These are phyloP conservation scores for Nepenthes alata DNA, from an alignment of 179 eudicot species.

Conservation along the genomic window DNA sequence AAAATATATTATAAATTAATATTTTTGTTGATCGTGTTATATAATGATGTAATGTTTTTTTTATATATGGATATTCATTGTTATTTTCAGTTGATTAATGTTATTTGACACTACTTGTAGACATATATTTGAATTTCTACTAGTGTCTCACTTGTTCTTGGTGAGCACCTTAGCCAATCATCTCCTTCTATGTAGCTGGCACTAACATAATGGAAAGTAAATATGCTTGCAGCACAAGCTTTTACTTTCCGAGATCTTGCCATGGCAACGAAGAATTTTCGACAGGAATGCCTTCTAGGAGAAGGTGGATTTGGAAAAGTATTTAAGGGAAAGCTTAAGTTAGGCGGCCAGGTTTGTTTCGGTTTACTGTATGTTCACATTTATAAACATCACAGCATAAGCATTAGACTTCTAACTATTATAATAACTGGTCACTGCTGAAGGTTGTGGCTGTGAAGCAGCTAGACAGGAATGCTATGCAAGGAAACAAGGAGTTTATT, in stretches of 20 bases:
- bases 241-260: constrained; percentile 41
- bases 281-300: constrained; percentile 40
- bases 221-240: constrained; percentile 20
- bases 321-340: constrained; percentile 32
- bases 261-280: constrained; percentile 45
- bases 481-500: constrained; percentile 32
- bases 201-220: constrained; percentile 1
- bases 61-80: no score
- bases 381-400: neutral
- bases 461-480: constrained; percentile 38
- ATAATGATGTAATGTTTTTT: no score
- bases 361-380: neutral
- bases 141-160: no score
- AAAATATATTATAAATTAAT: no score
- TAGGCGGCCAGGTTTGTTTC: constrained; percentile 21
- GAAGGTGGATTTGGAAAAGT: constrained; percentile 56
- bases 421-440: constrained; percentile 8
- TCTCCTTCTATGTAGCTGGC: neutral
- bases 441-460: constrained; percentile 44
- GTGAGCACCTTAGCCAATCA: neutral
- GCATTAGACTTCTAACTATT: no score
- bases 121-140: no score
- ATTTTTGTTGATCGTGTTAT: no score
- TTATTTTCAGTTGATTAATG: no score
- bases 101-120: no score